A percentile compares a stretch with the other conserved stretches of the same genome.
These are phyloP conservation scores for Baorangia bicolor DNA, from an alignment of 768 basidiomycete species.

Conservation along the genomic window DNA sequence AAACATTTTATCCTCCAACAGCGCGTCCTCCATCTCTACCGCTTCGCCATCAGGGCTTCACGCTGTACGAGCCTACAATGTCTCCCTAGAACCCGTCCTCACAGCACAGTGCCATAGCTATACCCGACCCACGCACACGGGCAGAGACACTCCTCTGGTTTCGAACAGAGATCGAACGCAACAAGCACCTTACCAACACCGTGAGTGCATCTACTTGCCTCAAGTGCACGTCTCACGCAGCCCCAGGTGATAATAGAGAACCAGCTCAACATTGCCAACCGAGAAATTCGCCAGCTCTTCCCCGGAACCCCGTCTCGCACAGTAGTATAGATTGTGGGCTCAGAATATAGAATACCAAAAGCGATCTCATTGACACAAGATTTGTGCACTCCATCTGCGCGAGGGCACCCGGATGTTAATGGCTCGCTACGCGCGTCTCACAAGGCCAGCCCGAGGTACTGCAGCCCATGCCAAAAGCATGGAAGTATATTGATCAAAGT, in stretches of 20 bases:
- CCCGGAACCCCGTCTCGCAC: slow-evolving; percentile 24
- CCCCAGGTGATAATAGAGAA: slow-evolving; percentile 58
- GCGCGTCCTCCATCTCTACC: slow-evolving; percentile 60
- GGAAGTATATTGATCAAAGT: slow-evolving; percentile 2
- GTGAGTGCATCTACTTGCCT: slow-evolving; percentile 36
- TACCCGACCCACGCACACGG: slow-evolving; percentile 60
- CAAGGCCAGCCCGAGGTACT: background rate
- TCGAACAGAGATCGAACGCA: slow-evolving; percentile 68
- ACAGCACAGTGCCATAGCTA: slow-evolving; percentile 40
- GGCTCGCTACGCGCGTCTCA: background rate
- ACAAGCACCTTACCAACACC: slow-evolving; percentile 52
- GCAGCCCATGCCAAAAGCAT: background rate
- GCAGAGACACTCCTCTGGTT: slow-evolving; percentile 72
- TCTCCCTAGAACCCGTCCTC: background rate
- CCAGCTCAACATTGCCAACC: slow-evolving; percentile 50
- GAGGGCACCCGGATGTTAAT: background rate
- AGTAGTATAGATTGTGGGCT: background rate
- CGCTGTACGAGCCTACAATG: slow-evolving; percentile 44
- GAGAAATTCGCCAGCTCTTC: slow-evolving; percentile 63
- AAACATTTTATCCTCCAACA: slow-evolving; percentile 75
- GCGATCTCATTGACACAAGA: background rate
- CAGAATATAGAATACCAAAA: no score
- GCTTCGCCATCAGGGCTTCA: slow-evolving; percentile 65
- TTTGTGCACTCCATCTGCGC: background rate
- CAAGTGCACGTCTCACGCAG: slow-evolving; percentile 11